Evolutionary conservation across 2,329 filamentous ascomycete species (phyloP).

Genomic region (Monilinia aucupariae): DNA sequence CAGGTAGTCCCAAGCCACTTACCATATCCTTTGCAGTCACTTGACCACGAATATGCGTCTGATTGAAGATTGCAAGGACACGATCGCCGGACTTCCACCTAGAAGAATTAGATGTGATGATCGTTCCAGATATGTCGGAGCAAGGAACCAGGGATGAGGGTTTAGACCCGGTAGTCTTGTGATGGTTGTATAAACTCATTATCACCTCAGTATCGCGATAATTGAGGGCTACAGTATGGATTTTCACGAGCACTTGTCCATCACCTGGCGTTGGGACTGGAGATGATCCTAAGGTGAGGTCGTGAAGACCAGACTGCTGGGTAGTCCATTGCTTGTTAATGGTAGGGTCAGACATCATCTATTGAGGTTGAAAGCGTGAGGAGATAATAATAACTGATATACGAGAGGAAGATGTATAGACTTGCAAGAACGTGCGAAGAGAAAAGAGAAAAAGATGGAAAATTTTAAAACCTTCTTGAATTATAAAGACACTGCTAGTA

Average conservation of each 20-base stretch:
- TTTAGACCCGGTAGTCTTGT: slow-evolving; percentile 45
- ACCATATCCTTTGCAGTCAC: slow-evolving; percentile 34
- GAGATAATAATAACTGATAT: not conserved
- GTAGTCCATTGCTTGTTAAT: slow-evolving; percentile 48
- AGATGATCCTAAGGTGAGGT: slow-evolving; percentile 42
- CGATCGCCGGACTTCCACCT: slow-evolving; percentile 54
- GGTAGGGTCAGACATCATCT: slow-evolving; percentile 23
- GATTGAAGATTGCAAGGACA: slow-evolving; percentile 62
- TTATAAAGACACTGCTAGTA: slow-evolving; percentile 8
- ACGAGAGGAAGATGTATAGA: not conserved
- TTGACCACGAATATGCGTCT: slow-evolving; percentile 39
- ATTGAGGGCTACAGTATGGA: slow-evolving; percentile 30
- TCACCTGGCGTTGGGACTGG: slow-evolving; percentile 44
- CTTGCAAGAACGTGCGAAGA: not conserved
- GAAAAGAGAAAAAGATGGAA: not conserved
- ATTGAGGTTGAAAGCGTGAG: not conserved
- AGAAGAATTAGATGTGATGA: slow-evolving; percentile 44
- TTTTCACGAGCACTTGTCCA: slow-evolving; percentile 40
- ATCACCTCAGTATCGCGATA: slow-evolving; percentile 32
- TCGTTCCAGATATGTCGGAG: slow-evolving; percentile 64
- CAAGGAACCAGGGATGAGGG: slow-evolving; percentile 47
- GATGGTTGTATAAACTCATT: slow-evolving; percentile 53
- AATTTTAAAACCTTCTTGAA: not conserved
- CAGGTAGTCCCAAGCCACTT: slow-evolving; percentile 58
- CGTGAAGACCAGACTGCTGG: slow-evolving; percentile 50